Percentiles rank a stretch among this genome's conserved stretches.
Conservation (phyloP, 306 rosid species). For the Mimosa pudica region DNA sequence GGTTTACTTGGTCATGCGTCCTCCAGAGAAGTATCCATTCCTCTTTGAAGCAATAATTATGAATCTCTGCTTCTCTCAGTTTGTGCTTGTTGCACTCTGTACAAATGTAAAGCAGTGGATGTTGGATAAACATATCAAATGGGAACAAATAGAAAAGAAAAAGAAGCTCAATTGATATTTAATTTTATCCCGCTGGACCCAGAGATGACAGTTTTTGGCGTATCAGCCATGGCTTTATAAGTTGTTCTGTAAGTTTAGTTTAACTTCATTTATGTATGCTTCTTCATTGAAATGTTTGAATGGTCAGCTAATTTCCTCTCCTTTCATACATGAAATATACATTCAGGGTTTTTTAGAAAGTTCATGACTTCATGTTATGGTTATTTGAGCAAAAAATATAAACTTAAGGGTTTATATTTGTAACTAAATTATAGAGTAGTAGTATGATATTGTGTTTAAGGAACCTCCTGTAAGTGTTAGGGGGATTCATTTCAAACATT, state of each 20-base stretch:
- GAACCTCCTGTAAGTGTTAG: no score
- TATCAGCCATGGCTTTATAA: background rate
- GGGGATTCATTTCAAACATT: no score
- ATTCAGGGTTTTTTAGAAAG: background rate
- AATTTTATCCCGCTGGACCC: constrained; percentile 25
- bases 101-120: constrained; percentile 74
- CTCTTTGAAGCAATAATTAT: constrained; percentile 86
- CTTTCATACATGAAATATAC: constrained; percentile 1
- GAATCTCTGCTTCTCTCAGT: constrained; percentile 86
- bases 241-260: constrained; percentile 19
- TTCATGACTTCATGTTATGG: no score
- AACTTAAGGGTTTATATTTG: no score
- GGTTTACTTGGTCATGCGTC: constrained; percentile 61
- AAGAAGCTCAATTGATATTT: constrained; percentile 61
- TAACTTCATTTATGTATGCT: constrained; percentile 6
- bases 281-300: background rate
- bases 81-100: constrained; percentile 60
- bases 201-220: constrained; percentile 23
- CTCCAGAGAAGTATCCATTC: constrained; percentile 80
- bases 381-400: no score
- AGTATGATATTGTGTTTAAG: no score
- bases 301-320: constrained; percentile 1
- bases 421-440: no score
- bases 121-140: constrained; percentile 48
- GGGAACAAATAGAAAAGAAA: constrained; percentile 61